Evolutionary conservation across 805 yeast species (phyloP), one percentile per base, ranked within the genome.

Genomic region (Cyberlindnera mississippiensis): DNA sequence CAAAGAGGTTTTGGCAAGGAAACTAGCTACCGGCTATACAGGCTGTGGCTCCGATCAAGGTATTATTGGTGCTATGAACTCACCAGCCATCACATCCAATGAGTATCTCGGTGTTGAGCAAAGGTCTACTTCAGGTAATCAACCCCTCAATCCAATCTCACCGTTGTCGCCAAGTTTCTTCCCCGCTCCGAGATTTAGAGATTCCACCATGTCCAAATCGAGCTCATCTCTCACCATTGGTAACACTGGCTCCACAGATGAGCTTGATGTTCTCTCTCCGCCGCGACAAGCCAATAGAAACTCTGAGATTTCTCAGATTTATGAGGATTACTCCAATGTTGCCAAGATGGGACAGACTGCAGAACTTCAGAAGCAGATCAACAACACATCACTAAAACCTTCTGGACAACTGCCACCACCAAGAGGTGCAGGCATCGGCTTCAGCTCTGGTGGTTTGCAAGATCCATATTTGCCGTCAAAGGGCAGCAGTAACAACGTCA

Each of bases 21-120:
- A 81, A 53, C 53, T 81, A 39, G 49, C 68, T 8, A 58, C 68
- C n/a, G 82, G 91, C 7, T 85, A 83, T 57, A 76, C 76, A 17
- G 93, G 95, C 6, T 82, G 88, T 62, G 91, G 91, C n/a, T 76
- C 83, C 24, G 60, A 72, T 13, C 72, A 80, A 41, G 86, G 86
- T 12, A 56, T 80, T 16, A 69, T 69, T 4, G 85, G 85, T 27
- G 85, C 85, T 1, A 56, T 80, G 3, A 67, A 61, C 36, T 73
- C 82, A 2, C 75, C 81, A 33, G 72, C 67, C 0, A 51, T 69
- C 4, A 60, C 60, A 13, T 59, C 71, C 3, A 51, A 45, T 28
- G 71, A 67, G 34, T 53, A 64, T 31, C 59, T 64, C 33, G 52
- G 46, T n/a, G 27, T 37, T 20, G 41, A 36, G 5, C 24, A 20